These are phyloP conservation scores for Carallia pectinifolia DNA, from an alignment of 345 rosid species.

Conservation along the genomic window DNA sequence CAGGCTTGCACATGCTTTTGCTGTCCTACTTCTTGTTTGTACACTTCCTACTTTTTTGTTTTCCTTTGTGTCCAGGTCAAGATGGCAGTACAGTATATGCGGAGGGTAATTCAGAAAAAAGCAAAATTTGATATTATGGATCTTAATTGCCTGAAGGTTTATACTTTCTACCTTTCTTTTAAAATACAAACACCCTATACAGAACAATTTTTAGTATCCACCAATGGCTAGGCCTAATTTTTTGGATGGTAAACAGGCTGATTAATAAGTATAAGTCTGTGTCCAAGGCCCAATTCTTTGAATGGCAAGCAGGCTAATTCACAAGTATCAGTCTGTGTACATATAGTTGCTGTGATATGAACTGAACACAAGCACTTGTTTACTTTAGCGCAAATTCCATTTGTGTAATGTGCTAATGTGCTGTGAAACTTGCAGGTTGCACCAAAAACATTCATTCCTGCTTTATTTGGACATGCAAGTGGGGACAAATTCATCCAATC, in stretches of 20 bases:
- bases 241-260: background rate
- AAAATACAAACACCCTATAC: too few species aligned
- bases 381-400: background rate
- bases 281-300: background rate
- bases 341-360: too few species aligned
- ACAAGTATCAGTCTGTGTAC: too few species aligned
- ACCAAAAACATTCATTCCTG: constrained; percentile 33
- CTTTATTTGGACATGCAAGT: constrained; percentile 35
- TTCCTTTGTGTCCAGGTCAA: constrained; percentile 30
- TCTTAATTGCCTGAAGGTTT: constrained; percentile 36
- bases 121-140: constrained; percentile 39
- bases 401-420: constrained; percentile 8
- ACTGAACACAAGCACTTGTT: too few species aligned
- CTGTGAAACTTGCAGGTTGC: constrained; percentile 27
- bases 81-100: constrained; percentile 39
- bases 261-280: too few species aligned
- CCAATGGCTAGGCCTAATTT: background rate
- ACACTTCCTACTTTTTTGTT: constrained; percentile 8
- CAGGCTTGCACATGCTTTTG: background rate
- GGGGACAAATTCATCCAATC: constrained; percentile 38
- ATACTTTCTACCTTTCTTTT: background rate
- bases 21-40: constrained; percentile 1
- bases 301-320: background rate
- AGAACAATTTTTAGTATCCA: background rate
- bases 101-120: constrained; percentile 31